Conservation (phyloP, 2,329 filamentous ascomycete species). For the Pyrenophora tritici-repentis region DNA sequence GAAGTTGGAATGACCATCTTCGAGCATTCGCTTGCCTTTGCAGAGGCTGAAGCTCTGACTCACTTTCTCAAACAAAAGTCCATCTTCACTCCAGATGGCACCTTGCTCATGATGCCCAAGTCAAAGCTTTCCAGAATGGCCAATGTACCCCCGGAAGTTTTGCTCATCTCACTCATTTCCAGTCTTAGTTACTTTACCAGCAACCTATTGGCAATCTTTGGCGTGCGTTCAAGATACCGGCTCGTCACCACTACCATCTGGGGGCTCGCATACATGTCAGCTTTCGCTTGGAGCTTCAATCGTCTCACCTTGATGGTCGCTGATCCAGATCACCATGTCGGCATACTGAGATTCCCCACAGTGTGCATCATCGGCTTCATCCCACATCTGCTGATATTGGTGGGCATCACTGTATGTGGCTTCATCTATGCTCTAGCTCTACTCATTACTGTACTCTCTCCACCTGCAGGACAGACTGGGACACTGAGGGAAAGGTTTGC, state of each 20-base stretch:
- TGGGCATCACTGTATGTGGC: slow-evolving; percentile 76
- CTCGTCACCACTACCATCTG: slow-evolving; percentile 86
- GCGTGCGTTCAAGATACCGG: slow-evolving; percentile 78
- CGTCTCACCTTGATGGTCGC: slow-evolving; percentile 46
- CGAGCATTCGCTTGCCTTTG: slow-evolving; percentile 93
- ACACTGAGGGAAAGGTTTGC: slow-evolving; percentile 64
- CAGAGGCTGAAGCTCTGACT: slow-evolving; percentile 85
- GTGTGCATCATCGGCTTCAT: slow-evolving; percentile 95
- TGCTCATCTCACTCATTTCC: slow-evolving; percentile 86
- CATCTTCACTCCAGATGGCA: slow-evolving; percentile 52
- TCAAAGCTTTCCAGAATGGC: slow-evolving; percentile 75
- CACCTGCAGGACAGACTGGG: slow-evolving; percentile 57
- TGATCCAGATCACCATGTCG: slow-evolving; percentile 58
- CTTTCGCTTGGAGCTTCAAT: slow-evolving; percentile 76
- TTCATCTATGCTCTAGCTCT: slow-evolving; percentile 80
- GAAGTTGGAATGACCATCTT: slow-evolving; percentile 97
- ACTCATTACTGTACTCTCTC: slow-evolving; percentile 71
- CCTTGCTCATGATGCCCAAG: slow-evolving; percentile 49
- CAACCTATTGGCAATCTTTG: slow-evolving; percentile 79
- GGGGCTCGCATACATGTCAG: slow-evolving; percentile 86
- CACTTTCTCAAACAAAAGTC: slow-evolving; percentile 48
- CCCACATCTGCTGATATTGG: slow-evolving; percentile 84
- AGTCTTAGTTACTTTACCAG: slow-evolving; percentile 87
- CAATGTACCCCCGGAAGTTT: slow-evolving; percentile 87
- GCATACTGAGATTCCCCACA: slow-evolving; percentile 84